Base-by-base conservation (phyloP, 177 flowering plant species). In the Vitis hybrid region DNA sequence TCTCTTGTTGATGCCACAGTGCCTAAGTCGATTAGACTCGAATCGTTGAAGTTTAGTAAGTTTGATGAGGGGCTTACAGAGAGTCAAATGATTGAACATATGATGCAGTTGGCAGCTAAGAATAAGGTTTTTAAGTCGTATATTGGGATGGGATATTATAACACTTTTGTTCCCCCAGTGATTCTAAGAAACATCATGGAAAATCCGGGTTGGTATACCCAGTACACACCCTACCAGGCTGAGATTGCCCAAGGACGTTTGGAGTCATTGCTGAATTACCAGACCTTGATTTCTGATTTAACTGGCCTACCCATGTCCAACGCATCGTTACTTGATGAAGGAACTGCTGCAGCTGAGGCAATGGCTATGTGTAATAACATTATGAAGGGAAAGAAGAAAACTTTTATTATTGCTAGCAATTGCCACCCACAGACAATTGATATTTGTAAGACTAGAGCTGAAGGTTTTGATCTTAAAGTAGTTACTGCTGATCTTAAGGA, bases 341-440 rank as follows among this genome's bases (percentile, higher is more conserved):
- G 98, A 10, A 96, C 99, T 2, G 98, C 99, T 0, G 98, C 98
- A 2, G 99, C 99, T 0, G 99, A 95, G 83, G 99, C 99, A 10
- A 95, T 95, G 99, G 83, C 99, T 2, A 93, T 95, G 98, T 95
- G 99, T 81, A 92, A 91, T 65, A 89, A 86, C 72, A 95, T 93
- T 55, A 77, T 15, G 60, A 92, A 90, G 71, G 85, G 95, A 15
- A 93, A 93, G 81, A 91, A 87, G 82, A 95, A 91, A 73, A 92
- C 97, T 1, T 95, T 95, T 71, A 9, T 95, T 12, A 90, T 95
- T 64, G 93, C 98, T 22, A 87, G 76, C 67, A 89, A 90, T 69
- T 90, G 96, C 59, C 98, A 93, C 74, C 98, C 98, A 0, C 98
- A 95, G 65, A 91, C 99, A 3, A 88, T 95, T 56, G 97, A 93